Percentiles rank a stretch among this genome's conserved stretches.
Conservation (phyloP, 306 rosid species). For the Lathyrus aphaca region DNA sequence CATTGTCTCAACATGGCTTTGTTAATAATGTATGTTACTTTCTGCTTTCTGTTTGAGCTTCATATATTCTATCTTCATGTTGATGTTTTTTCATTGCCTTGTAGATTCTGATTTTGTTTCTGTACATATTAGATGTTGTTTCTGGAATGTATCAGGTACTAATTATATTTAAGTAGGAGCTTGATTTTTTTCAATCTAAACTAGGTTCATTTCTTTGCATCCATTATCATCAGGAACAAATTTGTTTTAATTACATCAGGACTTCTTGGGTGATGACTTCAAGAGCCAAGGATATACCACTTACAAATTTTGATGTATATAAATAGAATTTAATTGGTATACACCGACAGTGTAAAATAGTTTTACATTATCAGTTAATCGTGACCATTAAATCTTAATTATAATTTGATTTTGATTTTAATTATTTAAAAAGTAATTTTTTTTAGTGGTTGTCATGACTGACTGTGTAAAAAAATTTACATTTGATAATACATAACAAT, state of each 20-base stretch:
- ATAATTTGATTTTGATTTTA: no score
- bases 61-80: constrained; percentile 11
- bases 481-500: no score
- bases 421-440: no score
- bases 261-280: constrained; percentile 97
- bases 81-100: neutral
- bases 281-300: constrained; percentile 99
- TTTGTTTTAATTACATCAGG: constrained; percentile 54
- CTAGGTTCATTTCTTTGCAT: constrained; percentile 31
- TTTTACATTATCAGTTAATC: no score
- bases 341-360: no score
- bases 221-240: constrained; percentile 60
- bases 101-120: constrained; percentile 39
- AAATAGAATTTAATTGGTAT: no score
- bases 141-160: constrained; percentile 93
- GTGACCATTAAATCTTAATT: no score
- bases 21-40: constrained; percentile 71
- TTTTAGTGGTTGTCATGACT: no score
- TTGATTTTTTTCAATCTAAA: constrained; percentile 29
- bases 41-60: constrained; percentile 9
- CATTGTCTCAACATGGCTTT: constrained; percentile 96
- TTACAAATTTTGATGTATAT: no score
- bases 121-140: constrained; percentile 71
- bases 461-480: no score
- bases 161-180: neutral